A percentile compares a stretch with the other conserved stretches of the same genome.
Conservation (phyloP, 108 stramenopile species). For the Discostella stelligeroides region DNA sequence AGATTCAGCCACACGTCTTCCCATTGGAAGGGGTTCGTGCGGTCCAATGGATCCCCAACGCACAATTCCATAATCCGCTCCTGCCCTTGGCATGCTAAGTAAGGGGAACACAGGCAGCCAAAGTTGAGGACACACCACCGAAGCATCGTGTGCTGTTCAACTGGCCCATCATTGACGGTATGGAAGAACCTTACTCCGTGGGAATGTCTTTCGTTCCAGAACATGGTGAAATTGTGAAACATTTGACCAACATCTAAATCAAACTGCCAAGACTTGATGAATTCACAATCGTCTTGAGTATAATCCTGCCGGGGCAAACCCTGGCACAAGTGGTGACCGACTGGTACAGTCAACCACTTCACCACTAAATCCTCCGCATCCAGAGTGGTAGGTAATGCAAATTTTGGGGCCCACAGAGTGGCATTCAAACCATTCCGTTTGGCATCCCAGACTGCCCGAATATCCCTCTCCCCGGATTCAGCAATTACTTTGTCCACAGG, state of each 20-base stretch:
- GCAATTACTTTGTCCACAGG: background rate
- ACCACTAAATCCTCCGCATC: constrained; percentile 21
- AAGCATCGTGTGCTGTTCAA: background rate
- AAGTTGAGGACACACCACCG: background rate
- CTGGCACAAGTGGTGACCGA: constrained; percentile 4
- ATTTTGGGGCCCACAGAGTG: constrained; percentile 4
- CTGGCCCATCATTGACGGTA: background rate
- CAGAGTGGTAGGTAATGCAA: background rate
- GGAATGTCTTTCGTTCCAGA: background rate
- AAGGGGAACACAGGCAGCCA: constrained; percentile 32
- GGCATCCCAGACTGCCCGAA: constrained; percentile 4
- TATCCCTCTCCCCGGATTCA: background rate
- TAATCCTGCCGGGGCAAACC: constrained; percentile 4
- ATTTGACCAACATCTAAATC: too few species aligned
- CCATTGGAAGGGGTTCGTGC: background rate
- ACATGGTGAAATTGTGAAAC: background rate
- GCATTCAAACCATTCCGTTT: constrained; percentile 9
- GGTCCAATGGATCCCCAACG: background rate
- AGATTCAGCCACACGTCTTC: constrained; percentile 10
- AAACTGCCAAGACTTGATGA: background rate
- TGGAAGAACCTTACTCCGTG: background rate
- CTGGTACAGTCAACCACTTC: constrained; percentile 16
- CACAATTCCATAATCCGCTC: constrained; percentile 14
- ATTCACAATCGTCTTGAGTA: background rate
- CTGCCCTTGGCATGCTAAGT: constrained; percentile 15